These are phyloP conservation scores for Escallonia herrerae DNA, from an alignment of 129 eudicot species.

Conservation along the genomic window DNA sequence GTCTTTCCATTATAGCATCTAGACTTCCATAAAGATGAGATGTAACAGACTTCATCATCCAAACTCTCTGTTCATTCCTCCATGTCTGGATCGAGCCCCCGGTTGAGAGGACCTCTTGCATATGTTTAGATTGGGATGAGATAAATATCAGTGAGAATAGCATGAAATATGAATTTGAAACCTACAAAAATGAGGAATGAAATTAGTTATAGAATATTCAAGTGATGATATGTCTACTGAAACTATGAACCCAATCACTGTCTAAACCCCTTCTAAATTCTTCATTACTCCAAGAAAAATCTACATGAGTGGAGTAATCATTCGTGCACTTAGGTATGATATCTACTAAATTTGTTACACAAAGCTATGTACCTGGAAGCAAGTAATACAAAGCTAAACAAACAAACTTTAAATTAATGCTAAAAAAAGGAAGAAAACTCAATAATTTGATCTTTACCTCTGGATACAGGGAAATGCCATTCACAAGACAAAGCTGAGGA, in stretches of 20 bases:
- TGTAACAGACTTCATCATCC: constrained; percentile 24
- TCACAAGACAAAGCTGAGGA: constrained; percentile 48
- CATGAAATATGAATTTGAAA: constrained; percentile 6
- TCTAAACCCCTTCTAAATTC: neutral
- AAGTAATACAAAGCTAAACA: no score
- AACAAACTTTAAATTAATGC: no score
- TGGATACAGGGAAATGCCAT: constrained; percentile 45
- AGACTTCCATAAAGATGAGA: constrained; percentile 13
- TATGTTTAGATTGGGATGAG: constrained; percentile 8
- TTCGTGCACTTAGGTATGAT: no score
- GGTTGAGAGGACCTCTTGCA: neutral
- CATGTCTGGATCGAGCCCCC: constrained; percentile 14
- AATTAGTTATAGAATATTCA: neutral
- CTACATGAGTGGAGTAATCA: no score
- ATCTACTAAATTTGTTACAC: no score
- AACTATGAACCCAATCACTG: no score
- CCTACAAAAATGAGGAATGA: constrained; percentile 6
- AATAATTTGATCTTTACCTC: constrained; percentile 18
- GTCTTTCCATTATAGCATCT: neutral
- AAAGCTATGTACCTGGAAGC: no score
- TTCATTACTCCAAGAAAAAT: no score
- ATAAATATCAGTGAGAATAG: constrained; percentile 6
- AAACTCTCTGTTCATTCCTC: constrained; percentile 17
- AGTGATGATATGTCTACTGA: no score
- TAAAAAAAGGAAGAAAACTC: neutral